Conservation (phyloP, 495 filamentous ascomycete species). For the Podospora comata region DNA sequence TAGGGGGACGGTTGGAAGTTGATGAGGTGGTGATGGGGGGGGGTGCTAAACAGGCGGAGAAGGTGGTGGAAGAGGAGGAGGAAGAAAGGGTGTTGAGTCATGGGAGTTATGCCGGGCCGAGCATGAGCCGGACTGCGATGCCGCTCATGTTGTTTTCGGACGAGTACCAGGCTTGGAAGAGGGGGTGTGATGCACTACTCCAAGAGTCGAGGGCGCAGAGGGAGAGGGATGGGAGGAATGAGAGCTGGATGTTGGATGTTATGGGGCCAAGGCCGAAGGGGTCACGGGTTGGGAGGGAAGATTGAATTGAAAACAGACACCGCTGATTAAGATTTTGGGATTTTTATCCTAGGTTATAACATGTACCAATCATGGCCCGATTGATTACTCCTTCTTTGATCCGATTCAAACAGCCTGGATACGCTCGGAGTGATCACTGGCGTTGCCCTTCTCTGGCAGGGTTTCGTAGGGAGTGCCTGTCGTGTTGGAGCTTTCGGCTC, state of each 20-base stretch:
- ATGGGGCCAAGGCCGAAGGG: background rate
- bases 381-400: background rate
- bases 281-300: background rate
- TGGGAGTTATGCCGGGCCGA: background rate
- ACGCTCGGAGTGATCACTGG: background rate
- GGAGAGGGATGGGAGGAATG: background rate
- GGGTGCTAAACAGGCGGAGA: background rate
- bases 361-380: background rate
- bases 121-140: background rate
- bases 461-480: slow-evolving; percentile 27
- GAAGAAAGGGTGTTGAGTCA: background rate
- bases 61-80: background rate
- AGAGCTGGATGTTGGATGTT: background rate
- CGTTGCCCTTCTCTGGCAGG: slow-evolving; percentile 27
- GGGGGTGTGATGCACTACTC: background rate
- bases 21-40: background rate
- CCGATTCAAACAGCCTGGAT: background rate
- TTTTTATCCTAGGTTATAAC: background rate
- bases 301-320: background rate
- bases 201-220: background rate
- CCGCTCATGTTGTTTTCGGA: background rate
- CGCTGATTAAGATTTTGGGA: too few species aligned
- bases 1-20: background rate
- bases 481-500: slow-evolving; percentile 19
- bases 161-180: slow-evolving; percentile 6